Conservation (phyloP, 2,329 filamentous ascomycete species). For the Diaporthe sp. region DNA sequence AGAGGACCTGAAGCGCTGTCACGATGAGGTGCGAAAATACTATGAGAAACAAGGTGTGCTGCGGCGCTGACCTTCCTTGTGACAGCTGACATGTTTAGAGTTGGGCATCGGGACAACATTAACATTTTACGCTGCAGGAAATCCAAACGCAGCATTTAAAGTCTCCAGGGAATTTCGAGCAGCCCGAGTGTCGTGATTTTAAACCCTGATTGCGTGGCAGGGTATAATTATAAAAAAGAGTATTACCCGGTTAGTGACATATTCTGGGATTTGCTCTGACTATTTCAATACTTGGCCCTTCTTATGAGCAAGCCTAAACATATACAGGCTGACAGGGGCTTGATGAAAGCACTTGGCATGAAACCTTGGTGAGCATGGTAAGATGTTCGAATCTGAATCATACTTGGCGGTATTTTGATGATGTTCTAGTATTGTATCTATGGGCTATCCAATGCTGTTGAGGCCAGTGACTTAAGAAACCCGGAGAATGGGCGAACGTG, state of each 20-base stretch:
- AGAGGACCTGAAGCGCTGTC: neutral
- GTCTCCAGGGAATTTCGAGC: too few relatives aligned
- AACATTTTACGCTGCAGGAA: too few relatives aligned
- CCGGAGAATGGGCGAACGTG: neutral
- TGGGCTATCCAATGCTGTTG: neutral
- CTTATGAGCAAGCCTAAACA: neutral
- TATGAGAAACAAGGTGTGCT: neutral
- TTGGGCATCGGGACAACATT: too few relatives aligned
- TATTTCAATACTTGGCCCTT: neutral
- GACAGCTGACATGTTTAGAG: neutral
- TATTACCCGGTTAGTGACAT: too few relatives aligned
- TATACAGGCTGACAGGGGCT: neutral
- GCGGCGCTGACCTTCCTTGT: neutral
- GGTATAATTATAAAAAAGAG: too few relatives aligned
- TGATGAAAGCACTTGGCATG: neutral
- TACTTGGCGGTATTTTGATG: neutral
- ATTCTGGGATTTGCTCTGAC: neutral
- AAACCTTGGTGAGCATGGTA: neutral
- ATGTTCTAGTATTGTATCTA: neutral
- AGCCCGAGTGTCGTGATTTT: too few relatives aligned
- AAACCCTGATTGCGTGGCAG: too few relatives aligned
- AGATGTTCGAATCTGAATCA: neutral
- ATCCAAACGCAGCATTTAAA: too few relatives aligned
- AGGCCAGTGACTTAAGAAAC: neutral
- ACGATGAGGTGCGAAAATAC: neutral